Conservation (phyloP, 371 early-diverging fungal genomes). For the Zancudomyces culisetae region DNA sequence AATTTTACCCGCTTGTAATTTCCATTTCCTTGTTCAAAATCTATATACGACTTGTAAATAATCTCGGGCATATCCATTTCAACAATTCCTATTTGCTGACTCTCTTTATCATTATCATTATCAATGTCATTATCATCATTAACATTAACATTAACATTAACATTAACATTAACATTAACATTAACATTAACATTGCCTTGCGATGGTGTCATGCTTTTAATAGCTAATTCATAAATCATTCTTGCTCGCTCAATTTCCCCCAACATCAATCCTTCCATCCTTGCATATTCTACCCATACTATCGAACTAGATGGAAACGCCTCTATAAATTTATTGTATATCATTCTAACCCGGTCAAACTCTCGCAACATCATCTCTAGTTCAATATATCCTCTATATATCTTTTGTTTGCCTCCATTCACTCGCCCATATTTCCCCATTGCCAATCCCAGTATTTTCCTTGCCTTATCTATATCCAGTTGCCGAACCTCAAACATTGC, state of each 20-base stretch:
- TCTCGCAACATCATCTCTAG: slow-evolving; percentile 81
- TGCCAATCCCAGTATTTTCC: slow-evolving; percentile 66
- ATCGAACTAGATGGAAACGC: slow-evolving; percentile 65
- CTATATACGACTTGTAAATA: slow-evolving; percentile 92
- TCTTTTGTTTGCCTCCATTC: slow-evolving; percentile 52
- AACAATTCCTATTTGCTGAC: slow-evolving; percentile 63
- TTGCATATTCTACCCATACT: slow-evolving; percentile 90
- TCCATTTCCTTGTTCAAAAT: slow-evolving; percentile 70
- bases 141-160: too few relatives aligned
- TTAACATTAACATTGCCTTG: too few relatives aligned
- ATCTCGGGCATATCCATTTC: slow-evolving; percentile 90
- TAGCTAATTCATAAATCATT: slow-evolving; percentile 74
- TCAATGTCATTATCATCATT: too few relatives aligned
- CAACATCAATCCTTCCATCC: slow-evolving; percentile 63
- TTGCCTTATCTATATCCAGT: slow-evolving; percentile 47
- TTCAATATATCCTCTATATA: slow-evolving; percentile 92
- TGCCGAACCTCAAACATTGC: slow-evolving; percentile 83
- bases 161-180: too few relatives aligned
- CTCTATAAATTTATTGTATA: slow-evolving; percentile 77
- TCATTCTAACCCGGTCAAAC: slow-evolving; percentile 76
- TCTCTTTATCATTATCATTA: too few relatives aligned
- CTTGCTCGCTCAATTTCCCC: slow-evolving; percentile 74
- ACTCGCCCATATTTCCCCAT: slow-evolving; percentile 66
- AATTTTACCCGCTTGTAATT: slow-evolving; percentile 58
- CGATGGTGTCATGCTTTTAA: slow-evolving; percentile 48